Percentiles rank a stretch among this genome's conserved stretches.
These are phyloP conservation scores for Amaranthus palmeri DNA, from an alignment of 148 eudicot species.

Conservation along the genomic window DNA sequence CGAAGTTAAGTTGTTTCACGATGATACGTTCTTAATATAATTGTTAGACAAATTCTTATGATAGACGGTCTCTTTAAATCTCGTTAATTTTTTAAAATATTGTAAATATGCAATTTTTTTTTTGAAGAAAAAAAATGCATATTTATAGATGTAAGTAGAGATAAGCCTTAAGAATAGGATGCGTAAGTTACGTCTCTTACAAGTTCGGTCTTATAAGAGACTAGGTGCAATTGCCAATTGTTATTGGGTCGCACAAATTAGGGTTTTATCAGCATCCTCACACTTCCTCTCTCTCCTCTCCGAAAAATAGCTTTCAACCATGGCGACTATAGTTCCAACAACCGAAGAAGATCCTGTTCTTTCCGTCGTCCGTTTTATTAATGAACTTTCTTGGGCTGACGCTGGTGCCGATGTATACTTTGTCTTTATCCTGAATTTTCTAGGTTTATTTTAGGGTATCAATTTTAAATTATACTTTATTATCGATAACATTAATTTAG, in stretches of 20 bases:
- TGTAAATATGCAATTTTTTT: too few species aligned
- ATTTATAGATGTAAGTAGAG: too few species aligned
- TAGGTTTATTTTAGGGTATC: not conserved
- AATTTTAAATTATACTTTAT: not conserved
- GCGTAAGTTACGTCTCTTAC: too few species aligned
- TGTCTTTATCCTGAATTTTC: not conserved
- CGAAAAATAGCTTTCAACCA: slow-evolving; percentile 15
- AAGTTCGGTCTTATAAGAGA: too few species aligned
- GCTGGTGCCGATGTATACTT: slow-evolving; percentile 87
- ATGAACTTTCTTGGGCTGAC: slow-evolving; percentile 85
- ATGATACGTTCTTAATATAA: too few species aligned
- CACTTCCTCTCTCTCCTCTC: not conserved
- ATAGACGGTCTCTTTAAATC: too few species aligned
- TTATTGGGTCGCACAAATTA: not conserved
- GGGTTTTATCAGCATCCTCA: slow-evolving; percentile 8
- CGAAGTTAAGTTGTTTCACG: too few species aligned
- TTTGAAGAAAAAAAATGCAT: too few species aligned
- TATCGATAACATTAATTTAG: not conserved
- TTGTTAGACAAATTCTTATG: too few species aligned
- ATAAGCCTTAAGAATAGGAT: too few species aligned
- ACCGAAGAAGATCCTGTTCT: slow-evolving; percentile 83
- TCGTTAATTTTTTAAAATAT: too few species aligned
- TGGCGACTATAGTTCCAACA: slow-evolving; percentile 89
- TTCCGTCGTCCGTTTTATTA: slow-evolving; percentile 75
- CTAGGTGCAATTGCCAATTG: too few species aligned